Evolutionary conservation across 306 rosid species (phyloP).

Genomic region (Lotus japonicus): DNA sequence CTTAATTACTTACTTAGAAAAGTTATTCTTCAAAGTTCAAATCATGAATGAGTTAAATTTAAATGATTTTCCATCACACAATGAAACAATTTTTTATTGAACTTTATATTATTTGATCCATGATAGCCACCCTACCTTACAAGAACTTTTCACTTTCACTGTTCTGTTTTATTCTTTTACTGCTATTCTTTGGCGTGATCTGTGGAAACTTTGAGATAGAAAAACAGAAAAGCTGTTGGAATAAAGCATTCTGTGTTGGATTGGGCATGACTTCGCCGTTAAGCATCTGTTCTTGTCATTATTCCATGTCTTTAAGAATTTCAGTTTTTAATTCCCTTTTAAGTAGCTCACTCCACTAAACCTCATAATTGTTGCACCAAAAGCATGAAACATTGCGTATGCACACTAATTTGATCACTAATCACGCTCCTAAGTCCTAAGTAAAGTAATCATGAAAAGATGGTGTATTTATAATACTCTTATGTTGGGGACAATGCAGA

Average conservation of each 20-base stretch:
- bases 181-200: background rate
- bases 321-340: background rate
- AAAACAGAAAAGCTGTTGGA: background rate
- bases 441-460: slow-evolving; percentile 24
- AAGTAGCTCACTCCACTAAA: slow-evolving; percentile 7
- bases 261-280: slow-evolving; percentile 8
- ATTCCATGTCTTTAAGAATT: background rate
- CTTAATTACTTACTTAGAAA: background rate
- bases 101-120: too few species aligned
- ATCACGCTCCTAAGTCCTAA: slow-evolving; percentile 14
- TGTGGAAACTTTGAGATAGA: background rate
- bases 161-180: background rate
- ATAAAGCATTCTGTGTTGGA: slow-evolving; percentile 13
- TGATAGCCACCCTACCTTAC: background rate
- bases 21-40: background rate
- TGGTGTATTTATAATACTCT: background rate
- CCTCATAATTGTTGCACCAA: slow-evolving; percentile 14
- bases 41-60: too few species aligned
- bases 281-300: slow-evolving; percentile 6
- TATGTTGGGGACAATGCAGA: background rate
- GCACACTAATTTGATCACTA: background rate
- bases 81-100: too few species aligned
- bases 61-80: too few species aligned
- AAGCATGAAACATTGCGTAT: slow-evolving; percentile 19
- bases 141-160: background rate